Base-by-base conservation (phyloP, 2,329 filamentous ascomycete species). In the Aspergillus sp. region DNA sequence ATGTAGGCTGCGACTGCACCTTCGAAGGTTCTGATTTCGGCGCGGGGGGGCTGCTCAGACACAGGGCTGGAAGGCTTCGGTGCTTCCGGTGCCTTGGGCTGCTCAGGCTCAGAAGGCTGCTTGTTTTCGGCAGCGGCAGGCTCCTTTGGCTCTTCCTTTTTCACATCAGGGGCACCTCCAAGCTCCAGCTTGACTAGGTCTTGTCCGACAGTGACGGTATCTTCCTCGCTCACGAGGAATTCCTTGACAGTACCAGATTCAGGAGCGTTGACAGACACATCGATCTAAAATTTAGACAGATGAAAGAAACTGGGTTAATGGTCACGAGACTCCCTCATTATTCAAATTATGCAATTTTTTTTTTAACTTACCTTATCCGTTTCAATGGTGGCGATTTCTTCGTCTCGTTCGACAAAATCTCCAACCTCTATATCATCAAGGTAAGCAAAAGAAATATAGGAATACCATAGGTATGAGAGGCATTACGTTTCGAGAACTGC, bases 311-410 rank as follows among this genome's bases (percentile, higher is more conserved):
- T 46, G 32, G 12, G 29, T 27, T 36, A 19, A 19, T 19, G 19
- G 27, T 30, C 31, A 6, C 19, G 11, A 8, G 6, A 19, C 6
- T 36, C 11, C 6, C 11, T 10, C 34, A n/a, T 37, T n/a, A 11
- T 13, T n/a, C n/a, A 43, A 28, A 39, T 35, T 26, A 34, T 30
- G 12, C 31, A 45, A 27, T 39, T 19, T 19, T 2, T 19, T 19
- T 34, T 12, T 6, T 28, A 31, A 33, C 11, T 50, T 73, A 89
- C 88, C 83, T 98, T 98, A 79, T 98, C 93, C 10, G 93, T 98
- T 73, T 98, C 93, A 62, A 98, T 98, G 39, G 91, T 96, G 29
- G 93, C 93, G 67, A 98, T 91, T 69, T 98, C 93, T 72, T 97
- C 93, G 64, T 98, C 93, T 60, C 85, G 85, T 74, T 95, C 90